Evolutionary conservation across 2,329 filamentous ascomycete genomes (phyloP), one percentile per base, ranked within the genome.

Genomic region (Beauveria sp.): DNA sequence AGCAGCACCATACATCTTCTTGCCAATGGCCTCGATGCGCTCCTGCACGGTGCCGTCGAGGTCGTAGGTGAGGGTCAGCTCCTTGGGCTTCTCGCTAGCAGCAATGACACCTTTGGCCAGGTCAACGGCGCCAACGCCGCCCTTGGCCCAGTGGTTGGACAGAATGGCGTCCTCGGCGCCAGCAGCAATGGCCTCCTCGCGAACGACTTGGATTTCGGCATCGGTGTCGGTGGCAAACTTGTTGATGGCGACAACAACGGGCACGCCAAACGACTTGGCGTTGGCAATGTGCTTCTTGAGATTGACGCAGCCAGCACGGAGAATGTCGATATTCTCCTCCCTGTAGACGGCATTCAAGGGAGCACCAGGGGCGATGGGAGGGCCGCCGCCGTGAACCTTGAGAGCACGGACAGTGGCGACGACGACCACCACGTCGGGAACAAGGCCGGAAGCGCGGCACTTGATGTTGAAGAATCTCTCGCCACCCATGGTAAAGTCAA

Each of bases 401-500:
- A 99, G 82, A 7, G 95, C 95, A 67, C 95, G 89, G 51, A 99
- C 90, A 2, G 95, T 99, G 26, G 95, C 93, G 43, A 99, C 95
- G 63, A 99, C 88, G 50, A 99, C 91, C 7, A 96, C 93, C 1
- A 92, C 91, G 71, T 99, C 95, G 2, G 95, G 95, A 2, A 91
- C 86, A 51, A 99, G 87, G 26, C 93, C 93, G 6, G 93, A 97
- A 10, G 92, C 90, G 64, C 95, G 89, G 79, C 95, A 98, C 83
- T 99, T 99, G 82, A 99, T 98, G 81, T 99, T 98, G 86, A 99
- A 98, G 83, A 99, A 99, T 58, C 95, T 89, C 83, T 99, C 95
- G 65, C 95, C 95, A 66, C 95, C 95, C 95, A 99, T 99, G 70
- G 95, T 98, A 79, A 99, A 99, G 77, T 99, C 95, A 75, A 99